Evolutionary conservation across 2,329 filamentous ascomycete genomes (phyloP).

Genomic region (Exophiala alcalophila): DNA sequence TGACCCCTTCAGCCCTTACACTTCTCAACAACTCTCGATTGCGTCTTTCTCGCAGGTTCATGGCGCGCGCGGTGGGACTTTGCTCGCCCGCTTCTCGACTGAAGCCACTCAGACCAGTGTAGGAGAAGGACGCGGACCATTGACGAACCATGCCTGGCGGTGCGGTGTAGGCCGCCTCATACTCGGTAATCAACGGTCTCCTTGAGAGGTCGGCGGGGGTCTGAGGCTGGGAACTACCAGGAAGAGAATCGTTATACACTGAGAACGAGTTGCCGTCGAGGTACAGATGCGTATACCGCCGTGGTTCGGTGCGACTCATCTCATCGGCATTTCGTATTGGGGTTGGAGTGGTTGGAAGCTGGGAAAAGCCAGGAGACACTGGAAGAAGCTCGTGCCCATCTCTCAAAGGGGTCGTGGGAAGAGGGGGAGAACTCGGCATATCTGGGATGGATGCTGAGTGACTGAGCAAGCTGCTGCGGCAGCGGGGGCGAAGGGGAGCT

Average conservation of each 20-base stretch:
- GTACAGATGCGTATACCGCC: conserved; percentile 15
- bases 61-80: conserved; percentile 25
- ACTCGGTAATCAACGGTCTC: conserved; percentile 19
- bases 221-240: conserved; percentile 25
- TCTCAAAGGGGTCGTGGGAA: conserved; percentile 6
- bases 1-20: conserved; percentile 19
- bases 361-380: conserved; percentile 6
- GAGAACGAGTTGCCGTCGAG: conserved; percentile 26
- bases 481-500: background rate
- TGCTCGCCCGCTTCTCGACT: conserved; percentile 15
- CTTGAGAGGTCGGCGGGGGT: conserved; percentile 29
- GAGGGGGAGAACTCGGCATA: conserved; percentile 28
- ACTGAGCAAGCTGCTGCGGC: conserved; percentile 8
- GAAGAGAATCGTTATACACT: conserved; percentile 30
- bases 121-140: conserved; percentile 1
- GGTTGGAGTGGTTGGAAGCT: conserved; percentile 16
- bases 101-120: conserved; percentile 8
- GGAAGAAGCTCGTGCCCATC: background rate
- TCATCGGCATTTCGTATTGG: conserved; percentile 10
- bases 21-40: conserved; percentile 26
- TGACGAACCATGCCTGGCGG: conserved; percentile 24
- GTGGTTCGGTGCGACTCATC: conserved; percentile 18
- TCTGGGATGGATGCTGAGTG: background rate
- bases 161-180: conserved; percentile 28
- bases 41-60: conserved; percentile 23